A percentile compares a stretch with the other conserved stretches of the same genome.
Conservation (phyloP, 2,329 filamentous ascomycete species). For the Aspergillus sp. region DNA sequence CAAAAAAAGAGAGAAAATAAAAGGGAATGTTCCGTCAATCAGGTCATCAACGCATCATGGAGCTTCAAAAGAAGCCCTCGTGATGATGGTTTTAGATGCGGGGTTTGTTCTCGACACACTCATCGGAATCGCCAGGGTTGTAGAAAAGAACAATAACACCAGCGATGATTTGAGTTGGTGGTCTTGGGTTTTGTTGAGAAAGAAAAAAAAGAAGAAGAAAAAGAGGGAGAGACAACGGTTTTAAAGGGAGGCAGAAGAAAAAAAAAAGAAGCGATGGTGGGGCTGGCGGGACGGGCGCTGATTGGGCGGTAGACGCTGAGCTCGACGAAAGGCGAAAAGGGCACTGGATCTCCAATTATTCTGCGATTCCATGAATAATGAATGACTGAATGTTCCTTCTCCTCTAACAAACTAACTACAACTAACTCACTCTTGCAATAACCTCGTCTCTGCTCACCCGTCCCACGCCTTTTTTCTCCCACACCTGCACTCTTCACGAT, state of each 20-base stretch:
- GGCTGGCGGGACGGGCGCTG: slow-evolving; percentile 17
- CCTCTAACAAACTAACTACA: too few species aligned
- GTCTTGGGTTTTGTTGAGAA: slow-evolving; percentile 52
- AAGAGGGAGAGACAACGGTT: slow-evolving; percentile 10
- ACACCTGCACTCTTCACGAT: slow-evolving; percentile 11
- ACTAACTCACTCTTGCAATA: neutral
- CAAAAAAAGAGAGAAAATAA: slow-evolving; percentile 4
- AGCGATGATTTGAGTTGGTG: slow-evolving; percentile 72
- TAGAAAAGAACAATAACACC: slow-evolving; percentile 44
- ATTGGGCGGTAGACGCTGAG: slow-evolving; percentile 18
- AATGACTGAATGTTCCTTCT: too few species aligned
- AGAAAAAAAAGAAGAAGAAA: slow-evolving; percentile 27
- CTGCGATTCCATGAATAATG: neutral
- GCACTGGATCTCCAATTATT: slow-evolving; percentile 25
- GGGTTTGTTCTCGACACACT: slow-evolving; percentile 65
- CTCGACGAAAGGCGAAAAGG: neutral
- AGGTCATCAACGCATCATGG: slow-evolving; percentile 46
- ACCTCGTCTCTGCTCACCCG: neutral
- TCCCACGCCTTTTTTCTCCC: slow-evolving; percentile 1
- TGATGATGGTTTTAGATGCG: slow-evolving; percentile 80
- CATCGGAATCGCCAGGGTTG: slow-evolving; percentile 68
- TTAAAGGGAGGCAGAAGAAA: slow-evolving; percentile 13
- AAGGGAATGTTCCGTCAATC: slow-evolving; percentile 36
- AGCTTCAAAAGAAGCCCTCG: slow-evolving; percentile 46
- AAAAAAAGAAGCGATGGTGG: slow-evolving; percentile 29